A percentile compares a stretch with the other conserved stretches of the same genome.
phyloP scores from a whole-genome alignment of 129 eudicot genomes.

The Tanacetum coccineum region DNA sequence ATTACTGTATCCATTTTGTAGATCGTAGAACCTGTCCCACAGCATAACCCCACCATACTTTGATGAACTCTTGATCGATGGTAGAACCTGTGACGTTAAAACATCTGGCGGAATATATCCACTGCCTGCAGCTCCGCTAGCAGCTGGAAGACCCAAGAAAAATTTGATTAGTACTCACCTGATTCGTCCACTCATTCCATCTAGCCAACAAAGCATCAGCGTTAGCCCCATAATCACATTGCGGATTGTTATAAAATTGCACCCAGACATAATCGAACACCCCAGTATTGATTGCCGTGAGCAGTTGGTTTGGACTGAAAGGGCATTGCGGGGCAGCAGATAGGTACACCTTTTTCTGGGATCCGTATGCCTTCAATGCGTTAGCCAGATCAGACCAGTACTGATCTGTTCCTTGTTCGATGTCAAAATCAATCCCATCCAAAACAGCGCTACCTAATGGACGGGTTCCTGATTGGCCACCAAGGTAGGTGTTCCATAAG shows the following conservation, averaged over 20 bases:
- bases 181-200: constrained; percentile 57
- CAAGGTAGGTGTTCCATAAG: constrained; percentile 51
- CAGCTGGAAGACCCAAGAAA: constrained; percentile 74
- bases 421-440: constrained; percentile 74
- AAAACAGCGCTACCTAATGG: constrained; percentile 63
- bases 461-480: constrained; percentile 46
- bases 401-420: constrained; percentile 37
- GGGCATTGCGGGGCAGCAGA: constrained; percentile 84
- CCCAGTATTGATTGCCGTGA: constrained; percentile 38
- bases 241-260: constrained; percentile 65
- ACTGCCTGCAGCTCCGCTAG: constrained; percentile 39
- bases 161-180: constrained; percentile 32
- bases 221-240: constrained; percentile 37
- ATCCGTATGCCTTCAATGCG: constrained; percentile 29
- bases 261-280: constrained; percentile 74
- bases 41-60: constrained; percentile 82
- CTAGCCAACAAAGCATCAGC: constrained; percentile 40
- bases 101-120: constrained; percentile 65
- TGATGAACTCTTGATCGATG: constrained; percentile 46
- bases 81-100: constrained; percentile 50
- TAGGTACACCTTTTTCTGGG: constrained; percentile 46
- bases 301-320: constrained; percentile 37
- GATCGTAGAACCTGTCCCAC: constrained; percentile 56
- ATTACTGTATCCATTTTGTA: constrained; percentile 36
- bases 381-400: constrained; percentile 47